Percentiles rank a stretch among this genome's conserved stretches.
phyloP scores from a whole-genome alignment of 257 asterid genomes.

The Capsicum rhomboideum region DNA sequence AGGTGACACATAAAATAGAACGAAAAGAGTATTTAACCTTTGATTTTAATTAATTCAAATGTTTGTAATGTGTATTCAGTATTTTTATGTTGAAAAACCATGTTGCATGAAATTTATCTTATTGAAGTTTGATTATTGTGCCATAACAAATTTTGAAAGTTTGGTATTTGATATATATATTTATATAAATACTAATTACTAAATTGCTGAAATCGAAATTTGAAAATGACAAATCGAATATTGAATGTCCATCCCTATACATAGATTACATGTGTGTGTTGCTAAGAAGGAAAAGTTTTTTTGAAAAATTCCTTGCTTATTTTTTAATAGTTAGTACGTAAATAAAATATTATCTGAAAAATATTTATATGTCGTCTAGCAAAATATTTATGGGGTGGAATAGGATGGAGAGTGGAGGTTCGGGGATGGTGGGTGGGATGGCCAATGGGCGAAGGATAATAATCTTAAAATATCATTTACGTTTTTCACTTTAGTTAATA shows the following conservation, averaged over 20 bases:
- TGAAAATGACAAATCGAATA: neutral
- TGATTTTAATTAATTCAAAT: neutral
- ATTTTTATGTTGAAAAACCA: neutral
- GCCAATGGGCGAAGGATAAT: no score
- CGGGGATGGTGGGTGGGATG: no score
- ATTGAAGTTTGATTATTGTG: no score
- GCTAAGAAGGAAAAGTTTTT: no score
- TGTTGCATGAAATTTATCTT: no score
- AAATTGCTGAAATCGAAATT: neutral
- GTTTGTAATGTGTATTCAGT: neutral
- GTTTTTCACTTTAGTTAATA: accelerated
- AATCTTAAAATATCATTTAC: neutral
- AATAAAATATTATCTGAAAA: neutral
- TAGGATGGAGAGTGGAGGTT: neutral
- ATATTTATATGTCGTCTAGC: neutral
- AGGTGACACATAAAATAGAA: no score
- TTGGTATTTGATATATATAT: neutral
- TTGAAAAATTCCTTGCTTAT: neutral
- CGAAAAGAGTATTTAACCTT: no score
- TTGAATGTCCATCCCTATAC: neutral
- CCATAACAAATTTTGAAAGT: accelerated
- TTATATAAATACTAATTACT: no score
- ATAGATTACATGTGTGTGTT: neutral
- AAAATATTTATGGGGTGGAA: accelerated
- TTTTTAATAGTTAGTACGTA: neutral